A percentile compares a stretch with the other conserved stretches of the same genome.
These are phyloP conservation scores for Dillenia turbinata DNA, from an alignment of 164 flowering plant species.

Conservation along the genomic window DNA sequence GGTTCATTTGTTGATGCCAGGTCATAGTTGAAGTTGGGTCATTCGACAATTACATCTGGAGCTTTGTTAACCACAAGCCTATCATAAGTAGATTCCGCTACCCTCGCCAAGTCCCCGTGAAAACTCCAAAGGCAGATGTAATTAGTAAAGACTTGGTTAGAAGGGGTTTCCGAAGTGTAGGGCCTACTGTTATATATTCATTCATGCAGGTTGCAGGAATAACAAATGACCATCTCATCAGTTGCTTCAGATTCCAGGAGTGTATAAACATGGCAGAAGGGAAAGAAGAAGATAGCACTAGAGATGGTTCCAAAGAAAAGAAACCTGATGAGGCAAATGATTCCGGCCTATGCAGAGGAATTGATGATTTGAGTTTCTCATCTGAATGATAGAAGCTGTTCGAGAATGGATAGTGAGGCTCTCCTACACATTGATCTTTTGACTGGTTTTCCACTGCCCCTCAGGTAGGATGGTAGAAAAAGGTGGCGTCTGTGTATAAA, in stretches of 20 bases:
- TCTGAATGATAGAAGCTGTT: slow-evolving; percentile 2
- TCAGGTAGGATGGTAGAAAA: no score
- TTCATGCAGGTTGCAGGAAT: slow-evolving; percentile 39
- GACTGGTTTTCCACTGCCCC: no score
- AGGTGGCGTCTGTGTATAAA: no score
- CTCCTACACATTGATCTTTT: no score
- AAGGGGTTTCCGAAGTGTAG: slow-evolving; percentile 34
- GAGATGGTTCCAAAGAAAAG: slow-evolving; percentile 11
- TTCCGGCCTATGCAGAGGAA: slow-evolving; percentile 11
- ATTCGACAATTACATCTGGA: slow-evolving; percentile 31
- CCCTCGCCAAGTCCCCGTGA: slow-evolving; percentile 34
- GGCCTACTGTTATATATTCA: slow-evolving; percentile 33
- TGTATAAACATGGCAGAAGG: slow-evolving; percentile 14
- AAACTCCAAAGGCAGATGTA: slow-evolving; percentile 31
- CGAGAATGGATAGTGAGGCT: no score
- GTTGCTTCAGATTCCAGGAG: slow-evolving; percentile 31
- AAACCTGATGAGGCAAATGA: slow-evolving; percentile 6
- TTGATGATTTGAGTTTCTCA: slow-evolving; percentile 14
- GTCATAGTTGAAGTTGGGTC: slow-evolving; percentile 30
- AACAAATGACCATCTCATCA: slow-evolving; percentile 32
- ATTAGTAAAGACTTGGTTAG: slow-evolving; percentile 36
- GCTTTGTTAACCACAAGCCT: slow-evolving; percentile 29
- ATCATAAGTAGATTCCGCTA: slow-evolving; percentile 29
- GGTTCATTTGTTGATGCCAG: slow-evolving; percentile 15
- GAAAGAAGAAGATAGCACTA: not conserved